Evolutionary conservation across 2,329 filamentous ascomycete genomes (phyloP).

Genomic region (Calonectria ilicicola): DNA sequence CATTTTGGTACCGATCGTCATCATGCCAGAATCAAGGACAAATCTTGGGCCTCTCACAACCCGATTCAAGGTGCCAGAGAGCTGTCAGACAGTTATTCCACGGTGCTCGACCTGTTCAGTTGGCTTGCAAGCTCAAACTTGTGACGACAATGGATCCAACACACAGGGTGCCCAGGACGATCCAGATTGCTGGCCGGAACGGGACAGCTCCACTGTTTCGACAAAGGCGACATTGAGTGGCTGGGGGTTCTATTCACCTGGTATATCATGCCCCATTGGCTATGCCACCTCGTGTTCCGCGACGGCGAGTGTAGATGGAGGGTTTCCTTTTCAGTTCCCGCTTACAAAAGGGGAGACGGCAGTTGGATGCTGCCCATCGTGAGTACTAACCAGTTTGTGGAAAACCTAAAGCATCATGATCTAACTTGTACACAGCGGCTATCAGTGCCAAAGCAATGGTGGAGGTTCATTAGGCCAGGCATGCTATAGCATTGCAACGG

Average conservation of each 20-base stretch:
- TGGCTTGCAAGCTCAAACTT: not conserved
- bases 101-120: conserved; percentile 34
- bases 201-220: not conserved
- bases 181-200: not conserved
- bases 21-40: not conserved
- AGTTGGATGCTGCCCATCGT: conserved; percentile 48
- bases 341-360: conserved; percentile 45
- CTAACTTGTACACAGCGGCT: conserved; percentile 15
- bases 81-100: conserved; percentile 33
- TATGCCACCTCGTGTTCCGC: conserved; percentile 48
- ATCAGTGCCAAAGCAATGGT: not conserved
- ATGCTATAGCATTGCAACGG: conserved; percentile 17
- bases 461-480: conserved; percentile 8
- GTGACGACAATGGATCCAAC: not conserved
- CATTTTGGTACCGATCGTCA: not conserved
- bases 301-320: conserved; percentile 33
- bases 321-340: conserved; percentile 44
- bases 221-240: not conserved
- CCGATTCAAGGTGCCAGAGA: conserved; percentile 31
- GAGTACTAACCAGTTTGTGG: conserved; percentile 21
- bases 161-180: not conserved
- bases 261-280: conserved; percentile 46
- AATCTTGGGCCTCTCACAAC: conserved; percentile 43
- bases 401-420: not conserved
- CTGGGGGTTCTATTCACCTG: conserved; percentile 35